phyloP scores from a whole-genome alignment of 1,139 yeast genomes.

The Spathaspora sp. region DNA sequence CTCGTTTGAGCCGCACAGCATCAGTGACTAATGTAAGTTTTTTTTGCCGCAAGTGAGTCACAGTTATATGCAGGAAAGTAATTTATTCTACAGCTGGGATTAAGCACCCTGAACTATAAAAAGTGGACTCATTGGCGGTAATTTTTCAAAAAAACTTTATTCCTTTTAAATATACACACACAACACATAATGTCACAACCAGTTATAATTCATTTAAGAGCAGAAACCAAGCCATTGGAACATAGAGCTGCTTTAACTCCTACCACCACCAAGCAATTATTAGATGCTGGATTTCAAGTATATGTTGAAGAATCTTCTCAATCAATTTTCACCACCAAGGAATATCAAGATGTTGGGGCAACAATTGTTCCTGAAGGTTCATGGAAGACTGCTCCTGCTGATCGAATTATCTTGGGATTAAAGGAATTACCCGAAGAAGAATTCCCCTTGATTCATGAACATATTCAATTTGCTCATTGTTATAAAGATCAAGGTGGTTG shows the following conservation, averaged over 20 bases:
- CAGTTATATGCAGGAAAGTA: neutral
- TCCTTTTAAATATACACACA: neutral
- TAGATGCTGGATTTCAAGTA: constrained; percentile 86
- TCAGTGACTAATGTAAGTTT: neutral
- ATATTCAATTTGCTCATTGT: constrained; percentile 98
- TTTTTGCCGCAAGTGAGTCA: constrained; percentile 1
- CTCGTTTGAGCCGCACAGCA: neutral
- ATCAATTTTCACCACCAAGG: constrained; percentile 73
- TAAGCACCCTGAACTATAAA: neutral
- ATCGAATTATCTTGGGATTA: constrained; percentile 86
- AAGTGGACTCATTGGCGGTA: neutral
- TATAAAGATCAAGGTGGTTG: constrained; percentile 97
- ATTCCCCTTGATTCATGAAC: constrained; percentile 93
- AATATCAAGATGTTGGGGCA: constrained; percentile 81
- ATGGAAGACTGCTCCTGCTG: constrained; percentile 88
- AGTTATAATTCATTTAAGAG: constrained; percentile 78
- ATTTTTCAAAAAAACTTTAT: constrained; percentile 1
- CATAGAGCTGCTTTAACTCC: constrained; percentile 98
- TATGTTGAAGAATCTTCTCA: constrained; percentile 86
- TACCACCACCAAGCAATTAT: constrained; percentile 74
- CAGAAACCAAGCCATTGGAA: constrained; percentile 95
- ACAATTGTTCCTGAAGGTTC: constrained; percentile 88
- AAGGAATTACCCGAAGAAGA: constrained; percentile 95
- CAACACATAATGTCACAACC: constrained; percentile 14
- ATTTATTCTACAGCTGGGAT: neutral